A percentile compares a stretch with the other conserved stretches of the same genome.
phyloP scores from a whole-genome alignment of 2,329 filamentous ascomycete species.

The Bipolaris victoriae region DNA sequence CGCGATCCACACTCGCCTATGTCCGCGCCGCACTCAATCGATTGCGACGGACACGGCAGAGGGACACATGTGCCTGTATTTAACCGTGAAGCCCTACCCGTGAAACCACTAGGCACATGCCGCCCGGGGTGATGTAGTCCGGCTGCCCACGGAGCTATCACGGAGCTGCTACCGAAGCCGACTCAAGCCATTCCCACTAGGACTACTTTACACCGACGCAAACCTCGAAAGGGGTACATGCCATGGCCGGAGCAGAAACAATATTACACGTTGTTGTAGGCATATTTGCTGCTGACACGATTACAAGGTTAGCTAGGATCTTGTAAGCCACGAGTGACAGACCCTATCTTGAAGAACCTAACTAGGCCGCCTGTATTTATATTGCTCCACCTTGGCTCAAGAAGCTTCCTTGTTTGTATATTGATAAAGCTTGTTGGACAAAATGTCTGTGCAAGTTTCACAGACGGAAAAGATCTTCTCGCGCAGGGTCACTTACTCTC shows the following conservation, averaged over 20 bases:
- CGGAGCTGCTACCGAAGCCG: background rate
- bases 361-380: no score
- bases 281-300: no score
- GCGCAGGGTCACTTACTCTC: no score
- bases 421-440: no score
- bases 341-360: no score
- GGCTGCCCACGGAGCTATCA: background rate
- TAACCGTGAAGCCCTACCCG: background rate
- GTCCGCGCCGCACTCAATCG: constrained; percentile 12
- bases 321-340: no score
- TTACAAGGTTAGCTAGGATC: no score
- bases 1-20: constrained; percentile 9
- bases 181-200: background rate
- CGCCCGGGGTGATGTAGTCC: background rate
- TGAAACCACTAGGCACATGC: background rate
- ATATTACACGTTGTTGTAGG: no score
- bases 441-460: no score
- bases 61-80: background rate
- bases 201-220: background rate
- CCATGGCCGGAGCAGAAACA: background rate
- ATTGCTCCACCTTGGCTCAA: no score
- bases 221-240: background rate
- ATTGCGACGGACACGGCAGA: constrained; percentile 13
- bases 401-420: no score
- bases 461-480: no score